Base-by-base conservation (phyloP, 257 asterid species). In the Ilex aquifolium region DNA sequence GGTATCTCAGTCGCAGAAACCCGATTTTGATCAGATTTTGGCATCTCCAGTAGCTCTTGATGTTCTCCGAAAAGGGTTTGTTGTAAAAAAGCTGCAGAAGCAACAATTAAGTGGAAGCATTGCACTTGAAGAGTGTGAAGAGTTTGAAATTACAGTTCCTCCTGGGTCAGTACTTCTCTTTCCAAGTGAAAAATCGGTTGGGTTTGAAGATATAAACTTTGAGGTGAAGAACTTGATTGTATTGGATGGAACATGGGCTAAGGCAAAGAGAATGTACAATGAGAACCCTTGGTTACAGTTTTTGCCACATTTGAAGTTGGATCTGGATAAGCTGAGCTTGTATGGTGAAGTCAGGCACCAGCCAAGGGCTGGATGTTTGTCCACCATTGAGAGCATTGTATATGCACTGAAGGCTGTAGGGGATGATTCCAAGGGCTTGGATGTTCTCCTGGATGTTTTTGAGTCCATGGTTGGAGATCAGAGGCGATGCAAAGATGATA, bases 351-450 rank as follows among this genome's bases (percentile, higher is more conserved):
- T 92, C 71, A 89, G 99, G 79, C 78, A 65, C 72, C 97, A 92
- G 65, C 97, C 97, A n/a, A 82, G 66, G 75, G 82, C 82, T 16
- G 94, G 89, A 59, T 92, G 72, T 63, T 68, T 92, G 84, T 89
- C 99, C n/a, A 85, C 96, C 2, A 87, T 92, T 60, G 96, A 92
- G 77, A 92, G 99, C 75, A 82, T 92, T 56, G 97, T 92, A 7
- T 85, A 85, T 59, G 93, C 96, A 32, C 73, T 89, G 82, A 87
- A 85, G 77, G 97, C 81, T 15, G 44, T 82, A 6, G 95, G 95
- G 7, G 78, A 83, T 63, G 78, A 82, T 56, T 53, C 58, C 2
- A 77, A 76, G 39, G 93, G 85, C 51, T 78, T 92, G 73, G 96
- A 87, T 70, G 70, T 79, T 55, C 76, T 92, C 8, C 76, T 92